A percentile compares a stretch with the other conserved stretches of the same genome.
These are phyloP conservation scores for Pythium rhizo-oryzae DNA, from an alignment of 352 stramenopile species.

Conservation along the genomic window DNA sequence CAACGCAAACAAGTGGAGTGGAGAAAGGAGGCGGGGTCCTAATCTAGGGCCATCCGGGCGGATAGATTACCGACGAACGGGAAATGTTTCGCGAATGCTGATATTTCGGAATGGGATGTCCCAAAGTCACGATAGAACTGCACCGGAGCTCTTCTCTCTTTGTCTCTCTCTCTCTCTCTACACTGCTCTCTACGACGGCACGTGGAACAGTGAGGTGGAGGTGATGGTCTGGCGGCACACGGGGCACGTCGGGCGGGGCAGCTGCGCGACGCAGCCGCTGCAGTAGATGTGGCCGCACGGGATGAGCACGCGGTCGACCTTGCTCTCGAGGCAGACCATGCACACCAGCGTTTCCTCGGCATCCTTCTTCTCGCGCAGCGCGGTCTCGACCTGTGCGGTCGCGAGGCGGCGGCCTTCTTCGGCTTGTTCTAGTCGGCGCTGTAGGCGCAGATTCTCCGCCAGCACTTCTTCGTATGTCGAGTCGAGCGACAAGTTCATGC, in stretches of 20 bases:
- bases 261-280: slow-evolving; percentile 53
- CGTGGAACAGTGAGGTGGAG: slow-evolving; percentile 64
- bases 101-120: slow-evolving; percentile 1
- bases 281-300: slow-evolving; percentile 87
- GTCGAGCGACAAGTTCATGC: slow-evolving; percentile 72
- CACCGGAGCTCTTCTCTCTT: no score
- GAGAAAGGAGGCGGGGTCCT: neutral
- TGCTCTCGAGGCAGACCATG: slow-evolving; percentile 79
- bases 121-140: no score
- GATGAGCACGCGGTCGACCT: slow-evolving; percentile 81
- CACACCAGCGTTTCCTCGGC: slow-evolving; percentile 73
- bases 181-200: slow-evolving; percentile 45
- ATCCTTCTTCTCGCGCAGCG: slow-evolving; percentile 77
- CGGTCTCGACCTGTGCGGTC: slow-evolving; percentile 64
- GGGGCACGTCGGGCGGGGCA: slow-evolving; percentile 66
- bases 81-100: neutral
- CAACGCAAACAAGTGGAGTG: slow-evolving; percentile 16
- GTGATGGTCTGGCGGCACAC: slow-evolving; percentile 68
- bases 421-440: slow-evolving; percentile 61
- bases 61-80: neutral
- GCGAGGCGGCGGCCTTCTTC: slow-evolving; percentile 63
- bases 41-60: no score
- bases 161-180: slow-evolving; percentile 16
- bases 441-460: slow-evolving; percentile 62
- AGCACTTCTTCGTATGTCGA: slow-evolving; percentile 69